Percentiles rank a stretch among this genome's conserved stretches.
phyloP scores from a whole-genome alignment of 2,329 filamentous ascomycete genomes.

The Tolypocladium amazonense region DNA sequence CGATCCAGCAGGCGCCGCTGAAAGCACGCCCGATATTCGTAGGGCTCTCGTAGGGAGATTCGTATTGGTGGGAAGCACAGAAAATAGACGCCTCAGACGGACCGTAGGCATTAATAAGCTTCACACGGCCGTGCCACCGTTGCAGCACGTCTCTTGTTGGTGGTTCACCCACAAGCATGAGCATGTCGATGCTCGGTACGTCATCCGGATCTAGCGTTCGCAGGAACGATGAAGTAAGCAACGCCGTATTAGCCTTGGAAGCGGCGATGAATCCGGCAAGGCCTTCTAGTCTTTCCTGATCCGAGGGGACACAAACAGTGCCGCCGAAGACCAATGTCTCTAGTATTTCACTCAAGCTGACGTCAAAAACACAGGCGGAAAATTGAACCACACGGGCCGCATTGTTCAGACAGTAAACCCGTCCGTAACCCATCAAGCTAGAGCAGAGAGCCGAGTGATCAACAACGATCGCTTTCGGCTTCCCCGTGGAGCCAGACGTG shows the following conservation, averaged over 20 bases:
- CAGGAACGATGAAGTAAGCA: slow-evolving; percentile 2
- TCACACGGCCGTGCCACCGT: background rate
- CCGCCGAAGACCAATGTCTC: slow-evolving; percentile 2
- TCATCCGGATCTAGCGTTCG: slow-evolving; percentile 1
- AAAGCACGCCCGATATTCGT: background rate
- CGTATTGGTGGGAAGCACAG: background rate
- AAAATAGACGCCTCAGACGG: background rate
- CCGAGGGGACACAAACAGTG: slow-evolving; percentile 4
- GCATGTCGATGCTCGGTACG: slow-evolving; percentile 1
- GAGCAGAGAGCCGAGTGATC: background rate
- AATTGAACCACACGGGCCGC: slow-evolving; percentile 2
- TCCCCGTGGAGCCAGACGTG: background rate
- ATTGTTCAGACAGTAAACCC: background rate
- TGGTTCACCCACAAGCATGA: slow-evolving; percentile 3
- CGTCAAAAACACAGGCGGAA: slow-evolving; percentile 5
- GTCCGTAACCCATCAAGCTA: background rate
- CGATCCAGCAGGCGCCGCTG: background rate
- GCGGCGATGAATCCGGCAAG: slow-evolving; percentile 1
- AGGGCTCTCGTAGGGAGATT: background rate
- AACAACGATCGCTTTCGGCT: slow-evolving; percentile 2
- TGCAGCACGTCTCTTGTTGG: background rate
- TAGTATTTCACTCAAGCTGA: slow-evolving; percentile 3
- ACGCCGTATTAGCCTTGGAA: background rate
- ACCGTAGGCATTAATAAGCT: background rate
- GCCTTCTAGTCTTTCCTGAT: background rate